phyloP scores from a whole-genome alignment of 345 rosid species.

The Rhizophora mangle region DNA sequence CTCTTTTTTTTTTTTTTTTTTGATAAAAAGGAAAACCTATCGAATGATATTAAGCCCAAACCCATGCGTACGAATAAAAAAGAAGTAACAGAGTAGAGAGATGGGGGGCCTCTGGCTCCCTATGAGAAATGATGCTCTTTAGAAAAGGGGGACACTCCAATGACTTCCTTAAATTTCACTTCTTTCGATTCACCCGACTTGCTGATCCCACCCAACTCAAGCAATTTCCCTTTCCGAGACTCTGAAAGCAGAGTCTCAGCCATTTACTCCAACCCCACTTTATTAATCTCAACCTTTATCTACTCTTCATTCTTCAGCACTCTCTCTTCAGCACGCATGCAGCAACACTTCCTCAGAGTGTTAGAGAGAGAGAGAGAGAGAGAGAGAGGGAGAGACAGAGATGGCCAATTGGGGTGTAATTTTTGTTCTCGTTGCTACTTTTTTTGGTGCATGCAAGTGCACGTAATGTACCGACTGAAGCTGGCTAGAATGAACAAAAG shows the following conservation, averaged over 20 bases:
- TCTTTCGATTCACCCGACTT: constrained; percentile 31
- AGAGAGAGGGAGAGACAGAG: constrained; percentile 1
- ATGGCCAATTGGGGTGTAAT: constrained; percentile 19
- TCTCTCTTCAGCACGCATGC: constrained; percentile 20
- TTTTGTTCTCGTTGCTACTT: constrained; percentile 23
- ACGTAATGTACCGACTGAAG: constrained; percentile 33
- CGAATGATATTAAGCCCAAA: too few relatives aligned
- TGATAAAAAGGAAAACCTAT: too few relatives aligned
- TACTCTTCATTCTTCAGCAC: constrained; percentile 11
- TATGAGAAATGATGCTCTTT: too few relatives aligned
- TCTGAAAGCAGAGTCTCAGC: constrained; percentile 14
- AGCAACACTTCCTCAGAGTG: not conserved
- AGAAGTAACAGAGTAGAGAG: too few relatives aligned
- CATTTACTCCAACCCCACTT: constrained; percentile 26
- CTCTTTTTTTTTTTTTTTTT: too few relatives aligned
- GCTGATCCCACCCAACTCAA: constrained; percentile 24
- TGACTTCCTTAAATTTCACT: constrained; percentile 28
- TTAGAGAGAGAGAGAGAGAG: not conserved
- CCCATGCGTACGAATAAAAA: too few relatives aligned
- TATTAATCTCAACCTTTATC: constrained; percentile 48
- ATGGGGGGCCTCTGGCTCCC: too few relatives aligned
- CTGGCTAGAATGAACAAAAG: constrained; percentile 1
- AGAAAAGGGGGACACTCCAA: not conserved
- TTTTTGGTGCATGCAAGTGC: constrained; percentile 36
- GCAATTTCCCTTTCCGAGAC: constrained; percentile 41